These are phyloP conservation scores for Leptomonas seymouri DNA, from an alignment of 208 protist species.

Conservation along the genomic window DNA sequence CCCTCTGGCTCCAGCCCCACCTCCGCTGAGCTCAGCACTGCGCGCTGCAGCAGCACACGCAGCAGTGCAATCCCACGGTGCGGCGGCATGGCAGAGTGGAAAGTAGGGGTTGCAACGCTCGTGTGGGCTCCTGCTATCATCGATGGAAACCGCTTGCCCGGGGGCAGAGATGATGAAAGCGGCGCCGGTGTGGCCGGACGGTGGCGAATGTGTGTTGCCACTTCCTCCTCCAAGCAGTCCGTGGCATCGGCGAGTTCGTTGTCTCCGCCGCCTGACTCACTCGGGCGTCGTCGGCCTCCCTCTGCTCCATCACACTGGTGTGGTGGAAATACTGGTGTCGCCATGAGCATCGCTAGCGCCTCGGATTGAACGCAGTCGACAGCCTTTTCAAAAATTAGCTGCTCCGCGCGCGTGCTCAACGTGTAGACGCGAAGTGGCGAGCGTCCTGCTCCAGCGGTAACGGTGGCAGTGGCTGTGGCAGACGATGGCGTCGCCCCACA, in stretches of 20 bases:
- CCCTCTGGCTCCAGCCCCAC: conserved; percentile 23
- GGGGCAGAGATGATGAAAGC: not conserved
- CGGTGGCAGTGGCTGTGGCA: not conserved
- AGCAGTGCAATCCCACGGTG: conserved; percentile 46
- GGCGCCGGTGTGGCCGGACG: not conserved
- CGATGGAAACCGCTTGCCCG: too few relatives aligned
- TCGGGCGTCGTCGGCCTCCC: too few relatives aligned
- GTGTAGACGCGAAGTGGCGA: conserved; percentile 19
- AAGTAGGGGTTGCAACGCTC: not conserved
- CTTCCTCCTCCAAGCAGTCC: conserved; percentile 28
- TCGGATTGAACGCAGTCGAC: conserved; percentile 33
- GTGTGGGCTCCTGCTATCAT: not conserved
- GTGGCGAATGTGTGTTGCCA: not conserved
- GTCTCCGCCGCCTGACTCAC: not conserved
- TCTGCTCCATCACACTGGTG: too few relatives aligned
- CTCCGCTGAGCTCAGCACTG: conserved; percentile 34
- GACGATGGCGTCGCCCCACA: not conserved
- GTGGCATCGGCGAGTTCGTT: conserved; percentile 8
- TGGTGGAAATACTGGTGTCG: not conserved
- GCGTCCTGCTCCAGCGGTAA: not conserved
- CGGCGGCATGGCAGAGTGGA: conserved; percentile 8
- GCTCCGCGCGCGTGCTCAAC: conserved; percentile 23
- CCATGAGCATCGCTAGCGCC: conserved; percentile 25
- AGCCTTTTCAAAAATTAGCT: conserved; percentile 33
- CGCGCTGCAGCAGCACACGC: conserved; percentile 57